Percentiles rank a stretch among this genome's conserved stretches.
Evolutionary conservation across 164 flowering plant genomes (phyloP).

Genomic region (Santalum album): DNA sequence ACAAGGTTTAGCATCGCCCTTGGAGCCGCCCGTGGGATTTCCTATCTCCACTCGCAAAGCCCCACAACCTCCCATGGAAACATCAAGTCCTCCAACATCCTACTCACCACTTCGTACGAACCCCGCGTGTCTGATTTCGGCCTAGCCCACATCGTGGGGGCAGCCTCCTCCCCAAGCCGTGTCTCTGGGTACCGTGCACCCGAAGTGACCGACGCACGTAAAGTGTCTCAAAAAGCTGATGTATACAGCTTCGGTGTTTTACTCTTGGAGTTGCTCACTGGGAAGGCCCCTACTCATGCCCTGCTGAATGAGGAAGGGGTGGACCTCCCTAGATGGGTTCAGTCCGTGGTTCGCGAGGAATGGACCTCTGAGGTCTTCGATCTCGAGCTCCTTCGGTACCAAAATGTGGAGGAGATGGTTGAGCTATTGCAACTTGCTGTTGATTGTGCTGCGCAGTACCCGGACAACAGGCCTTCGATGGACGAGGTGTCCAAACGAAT

Average conservation of each 20-base stretch:
- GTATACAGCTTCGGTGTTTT: conserved; percentile 88
- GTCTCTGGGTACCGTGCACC: conserved; percentile 81
- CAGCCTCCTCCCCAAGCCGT: conserved; percentile 51
- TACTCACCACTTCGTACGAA: conserved; percentile 50
- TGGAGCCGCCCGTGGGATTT: conserved; percentile 71
- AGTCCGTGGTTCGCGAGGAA: conserved; percentile 69
- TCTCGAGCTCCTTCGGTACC: conserved; percentile 60
- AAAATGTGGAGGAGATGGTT: conserved; percentile 76
- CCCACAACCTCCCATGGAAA: conserved; percentile 63
- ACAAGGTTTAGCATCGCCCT: conserved; percentile 56
- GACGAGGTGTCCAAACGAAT: conserved; percentile 28
- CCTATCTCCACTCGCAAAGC: conserved; percentile 60
- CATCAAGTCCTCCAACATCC: conserved; percentile 75
- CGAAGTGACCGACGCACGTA: conserved; percentile 70
- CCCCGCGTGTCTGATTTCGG: conserved; percentile 75
- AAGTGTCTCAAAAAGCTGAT: conserved; percentile 76
- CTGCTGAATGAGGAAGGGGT: conserved; percentile 66
- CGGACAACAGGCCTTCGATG: conserved; percentile 47
- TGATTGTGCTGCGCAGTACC: conserved; percentile 53
- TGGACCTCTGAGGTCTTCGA: conserved; percentile 91
- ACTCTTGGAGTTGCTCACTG: conserved; percentile 74
- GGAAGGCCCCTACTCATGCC: conserved; percentile 73
- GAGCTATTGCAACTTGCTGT: conserved; percentile 76
- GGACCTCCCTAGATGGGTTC: conserved; percentile 93
- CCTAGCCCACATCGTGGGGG: conserved; percentile 57